Conservation (phyloP, 257 asterid genomes). For the Lantana camara region DNA sequence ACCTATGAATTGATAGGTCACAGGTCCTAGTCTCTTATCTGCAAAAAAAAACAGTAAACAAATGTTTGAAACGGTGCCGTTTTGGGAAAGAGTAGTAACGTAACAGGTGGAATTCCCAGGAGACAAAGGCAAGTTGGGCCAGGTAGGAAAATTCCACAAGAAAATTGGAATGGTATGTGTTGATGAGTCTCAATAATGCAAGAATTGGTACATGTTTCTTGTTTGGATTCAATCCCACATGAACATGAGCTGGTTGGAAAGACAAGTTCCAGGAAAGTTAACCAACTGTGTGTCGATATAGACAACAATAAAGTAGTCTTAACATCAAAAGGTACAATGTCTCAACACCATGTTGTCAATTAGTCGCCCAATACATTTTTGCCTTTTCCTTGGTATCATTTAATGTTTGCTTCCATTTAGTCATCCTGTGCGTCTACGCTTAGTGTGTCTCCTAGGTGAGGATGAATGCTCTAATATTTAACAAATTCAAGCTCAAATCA, state of each 20-base stretch:
- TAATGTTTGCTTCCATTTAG: background rate
- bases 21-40: too few species aligned
- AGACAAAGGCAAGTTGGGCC: constrained; percentile 22
- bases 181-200: constrained; percentile 3
- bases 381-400: constrained; percentile 3
- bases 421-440: background rate
- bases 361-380: constrained; percentile 13
- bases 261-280: constrained; percentile 10
- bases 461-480: too few species aligned
- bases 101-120: too few species aligned
- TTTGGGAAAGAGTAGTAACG: too few species aligned
- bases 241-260: constrained; percentile 28
- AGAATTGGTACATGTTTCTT: background rate
- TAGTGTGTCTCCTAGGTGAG: background rate
- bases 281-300: too few species aligned
- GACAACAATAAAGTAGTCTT: constrained; percentile 12
- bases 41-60: too few species aligned
- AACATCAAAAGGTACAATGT: constrained; percentile 19
- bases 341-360: background rate
- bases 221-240: background rate
- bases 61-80: too few species aligned
- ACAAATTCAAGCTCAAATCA: too few species aligned
- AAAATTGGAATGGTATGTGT: background rate
- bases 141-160: constrained; percentile 3
- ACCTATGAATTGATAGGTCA: too few species aligned